phyloP scores from a whole-genome alignment of 2,329 filamentous ascomycete species.

The Sporothrix brasiliensis region DNA sequence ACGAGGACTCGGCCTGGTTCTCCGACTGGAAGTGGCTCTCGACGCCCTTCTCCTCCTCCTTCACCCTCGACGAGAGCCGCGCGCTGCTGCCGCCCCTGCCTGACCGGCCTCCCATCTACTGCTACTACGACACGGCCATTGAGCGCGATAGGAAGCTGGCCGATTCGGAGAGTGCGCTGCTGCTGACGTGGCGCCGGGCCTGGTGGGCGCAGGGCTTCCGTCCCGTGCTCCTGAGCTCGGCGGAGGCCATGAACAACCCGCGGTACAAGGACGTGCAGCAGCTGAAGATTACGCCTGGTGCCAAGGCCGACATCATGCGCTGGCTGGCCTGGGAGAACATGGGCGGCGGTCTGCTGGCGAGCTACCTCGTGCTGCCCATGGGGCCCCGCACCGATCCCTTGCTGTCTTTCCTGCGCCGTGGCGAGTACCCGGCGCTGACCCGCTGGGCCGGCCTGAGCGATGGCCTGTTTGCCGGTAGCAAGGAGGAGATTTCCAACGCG shows the following conservation, averaged over 20 bases:
- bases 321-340: slow-evolving; percentile 95
- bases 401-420: slow-evolving; percentile 72
- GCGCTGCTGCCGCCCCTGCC: slow-evolving; percentile 78
- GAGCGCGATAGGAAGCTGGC: slow-evolving; percentile 65
- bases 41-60: slow-evolving; percentile 76
- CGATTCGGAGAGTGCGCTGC: slow-evolving; percentile 74
- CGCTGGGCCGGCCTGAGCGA: slow-evolving; percentile 72
- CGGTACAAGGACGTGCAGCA: slow-evolving; percentile 71
- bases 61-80: slow-evolving; percentile 79
- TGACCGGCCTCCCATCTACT: slow-evolving; percentile 77
- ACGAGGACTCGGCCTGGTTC: slow-evolving; percentile 80
- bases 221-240: slow-evolving; percentile 76
- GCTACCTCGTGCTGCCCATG: slow-evolving; percentile 85
- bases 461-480: slow-evolving; percentile 73
- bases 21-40: slow-evolving; percentile 87
- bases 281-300: slow-evolving; percentile 59
- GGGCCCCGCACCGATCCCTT: slow-evolving; percentile 71
- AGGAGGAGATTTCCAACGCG: slow-evolving; percentile 63
- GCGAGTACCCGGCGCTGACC: slow-evolving; percentile 72
- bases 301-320: slow-evolving; percentile 73
- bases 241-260: slow-evolving; percentile 82
- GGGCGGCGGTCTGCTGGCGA: slow-evolving; percentile 78
- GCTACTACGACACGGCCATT: slow-evolving; percentile 77
- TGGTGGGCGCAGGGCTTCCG: slow-evolving; percentile 96
- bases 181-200: slow-evolving; percentile 85